Conservation (phyloP, 192 early-diverging fungal species). For the Borealophlyctis nickersoniae region DNA sequence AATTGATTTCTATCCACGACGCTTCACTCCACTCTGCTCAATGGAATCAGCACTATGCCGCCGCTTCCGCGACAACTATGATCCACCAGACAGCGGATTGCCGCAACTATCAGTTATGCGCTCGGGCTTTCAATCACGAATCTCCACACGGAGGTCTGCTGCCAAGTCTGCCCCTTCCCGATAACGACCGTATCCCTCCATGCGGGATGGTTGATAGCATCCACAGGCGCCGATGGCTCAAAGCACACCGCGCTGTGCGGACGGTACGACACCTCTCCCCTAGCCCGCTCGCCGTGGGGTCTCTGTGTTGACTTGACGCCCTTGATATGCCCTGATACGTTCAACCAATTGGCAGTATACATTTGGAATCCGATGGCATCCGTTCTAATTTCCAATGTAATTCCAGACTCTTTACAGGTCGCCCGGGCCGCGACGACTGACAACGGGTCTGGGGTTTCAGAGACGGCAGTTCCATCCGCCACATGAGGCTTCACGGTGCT, state of each 20-base stretch:
- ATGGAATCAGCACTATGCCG: too few relatives aligned
- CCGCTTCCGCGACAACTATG: too few relatives aligned
- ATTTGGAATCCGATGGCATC: conserved; percentile 75
- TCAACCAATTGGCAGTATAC: conserved; percentile 79
- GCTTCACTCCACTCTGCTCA: too few relatives aligned
- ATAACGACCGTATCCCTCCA: conserved; percentile 30
- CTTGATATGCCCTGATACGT: conserved; percentile 31
- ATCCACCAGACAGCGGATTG: too few relatives aligned
- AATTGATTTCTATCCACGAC: too few relatives aligned
- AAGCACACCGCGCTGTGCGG: conserved; percentile 66
- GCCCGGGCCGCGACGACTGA: conserved; percentile 39
- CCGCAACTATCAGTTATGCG: too few relatives aligned
- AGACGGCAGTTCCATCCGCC: not conserved
- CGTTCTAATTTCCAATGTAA: conserved; percentile 60
- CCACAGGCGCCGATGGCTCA: conserved; percentile 43
- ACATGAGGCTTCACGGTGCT: too few relatives aligned
- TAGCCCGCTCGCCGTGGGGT: conserved; percentile 22
- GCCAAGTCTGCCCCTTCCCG: conserved; percentile 29
- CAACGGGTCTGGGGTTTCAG: not conserved
- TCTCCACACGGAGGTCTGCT: conserved; percentile 29
- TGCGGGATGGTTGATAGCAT: conserved; percentile 40
- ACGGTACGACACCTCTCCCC: conserved; percentile 36
- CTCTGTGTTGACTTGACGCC: conserved; percentile 37
- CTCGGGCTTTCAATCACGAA: conserved; percentile 27
- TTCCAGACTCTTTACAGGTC: conserved; percentile 55